Evolutionary conservation across 2,329 filamentous ascomycete genomes (phyloP).

Genomic region (Penicillium sp.): DNA sequence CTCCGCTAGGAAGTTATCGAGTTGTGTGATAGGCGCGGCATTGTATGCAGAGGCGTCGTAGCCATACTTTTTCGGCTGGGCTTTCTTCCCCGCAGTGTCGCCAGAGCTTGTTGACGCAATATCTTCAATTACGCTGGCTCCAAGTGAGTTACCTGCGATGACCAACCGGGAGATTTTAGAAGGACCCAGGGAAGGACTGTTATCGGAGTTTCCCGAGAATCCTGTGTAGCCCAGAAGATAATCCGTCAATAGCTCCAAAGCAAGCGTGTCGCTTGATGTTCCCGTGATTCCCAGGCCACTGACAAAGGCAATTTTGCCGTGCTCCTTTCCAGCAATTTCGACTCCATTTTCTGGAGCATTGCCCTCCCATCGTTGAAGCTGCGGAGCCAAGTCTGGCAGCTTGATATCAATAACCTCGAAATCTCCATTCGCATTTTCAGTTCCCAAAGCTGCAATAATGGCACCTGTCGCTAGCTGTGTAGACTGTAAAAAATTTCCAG

Average conservation of each 20-base stretch:
- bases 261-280: constrained; percentile 69
- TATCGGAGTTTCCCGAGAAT: constrained; percentile 48
- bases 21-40: constrained; percentile 73
- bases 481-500: constrained; percentile 66
- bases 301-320: constrained; percentile 75
- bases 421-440: constrained; percentile 86
- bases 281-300: constrained; percentile 85
- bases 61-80: constrained; percentile 76
- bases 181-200: constrained; percentile 43
- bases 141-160: constrained; percentile 86
- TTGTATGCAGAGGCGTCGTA: constrained; percentile 92
- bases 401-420: constrained; percentile 90
- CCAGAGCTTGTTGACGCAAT: constrained; percentile 43
- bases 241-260: constrained; percentile 76
- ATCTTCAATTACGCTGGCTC: constrained; percentile 39
- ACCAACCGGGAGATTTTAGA: constrained; percentile 76
- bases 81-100: constrained; percentile 45
- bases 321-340: constrained; percentile 41
- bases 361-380: constrained; percentile 73
- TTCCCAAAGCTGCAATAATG: constrained; percentile 91
- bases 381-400: constrained; percentile 79
- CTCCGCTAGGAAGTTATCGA: constrained; percentile 79
- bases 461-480: constrained; percentile 85
- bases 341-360: constrained; percentile 44
- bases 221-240: constrained; percentile 82